Evolutionary conservation across 2,329 filamentous ascomycete species (phyloP), one percentile per base, ranked within the genome.

Genomic region (Pseudomassariella vexata): DNA sequence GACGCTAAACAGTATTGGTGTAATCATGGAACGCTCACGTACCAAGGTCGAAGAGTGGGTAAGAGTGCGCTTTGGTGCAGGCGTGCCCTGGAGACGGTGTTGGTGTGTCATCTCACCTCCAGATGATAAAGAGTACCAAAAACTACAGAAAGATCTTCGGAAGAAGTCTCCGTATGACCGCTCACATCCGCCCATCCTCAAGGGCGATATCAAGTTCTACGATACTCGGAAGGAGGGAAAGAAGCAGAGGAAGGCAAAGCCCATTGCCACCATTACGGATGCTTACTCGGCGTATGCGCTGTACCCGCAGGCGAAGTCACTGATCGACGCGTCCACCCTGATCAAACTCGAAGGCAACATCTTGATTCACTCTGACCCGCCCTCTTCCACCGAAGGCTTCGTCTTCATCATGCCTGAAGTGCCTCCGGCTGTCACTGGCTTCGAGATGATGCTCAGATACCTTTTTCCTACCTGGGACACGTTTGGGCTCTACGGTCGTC

Each of bases 361-460:
- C 39, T 88, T 84, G 0, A 85, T 95, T 23, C 88, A 95, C 59
- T 82, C 82, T 1, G 75, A 79, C 9, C 80, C 85, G 7, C 79
- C 86, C 16, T 81, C 82, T 0, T 78, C 79, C 3, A 84, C 83
- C 0, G 92, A 98, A 55, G 92, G 92, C 0, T 95, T 95, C 48
- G 86, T 98, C 5, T 98, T 98, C 52, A 81, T 96, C 45, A 95
- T 98, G 89, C 92, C 92, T 4, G 92, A 98, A 57, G 76, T 83
- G 2, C 87, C 86, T 49, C 82, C 90, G n/a, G 89, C 87, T 12
- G 84, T 98, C 9, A 85, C 79, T 34, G 92, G 92, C 0, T 95
- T 96, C 46, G 92, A 96, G 57, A 95, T 94, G 70, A 82, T 98
- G 70, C 68, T 98, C 20, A 78, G 87, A 27, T 95, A 85, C 63